These are phyloP conservation scores for Kodamaea suecica DNA, from an alignment of 1,139 yeast species.

Conservation along the genomic window DNA sequence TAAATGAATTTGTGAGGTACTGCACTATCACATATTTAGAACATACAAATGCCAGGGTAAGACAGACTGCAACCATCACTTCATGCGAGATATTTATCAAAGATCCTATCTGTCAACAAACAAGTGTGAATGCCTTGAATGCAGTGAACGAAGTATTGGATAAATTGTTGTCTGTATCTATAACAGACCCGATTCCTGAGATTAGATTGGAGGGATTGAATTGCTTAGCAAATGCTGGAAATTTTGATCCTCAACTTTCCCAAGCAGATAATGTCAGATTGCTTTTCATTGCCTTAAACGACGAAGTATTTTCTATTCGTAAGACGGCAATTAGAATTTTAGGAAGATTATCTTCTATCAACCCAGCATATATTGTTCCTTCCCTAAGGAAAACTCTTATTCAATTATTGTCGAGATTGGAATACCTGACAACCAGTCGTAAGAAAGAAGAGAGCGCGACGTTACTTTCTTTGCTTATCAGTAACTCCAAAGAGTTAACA, in stretches of 20 bases:
- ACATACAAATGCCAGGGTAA: conserved; percentile 72
- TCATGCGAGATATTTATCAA: conserved; percentile 75
- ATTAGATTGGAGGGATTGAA: conserved; percentile 76
- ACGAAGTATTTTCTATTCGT: conserved; percentile 81
- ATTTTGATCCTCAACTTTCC: conserved; percentile 86
- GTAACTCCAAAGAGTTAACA: conserved; percentile 75
- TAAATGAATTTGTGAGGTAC: conserved; percentile 83
- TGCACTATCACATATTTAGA: conserved; percentile 81
- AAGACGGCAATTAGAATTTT: conserved; percentile 75
- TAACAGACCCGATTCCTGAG: conserved; percentile 87
- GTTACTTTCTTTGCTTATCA: conserved; percentile 67
- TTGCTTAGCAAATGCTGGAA: conserved; percentile 58
- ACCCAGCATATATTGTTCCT: conserved; percentile 96
- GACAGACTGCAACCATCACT: conserved; percentile 82
- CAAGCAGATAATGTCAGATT: conserved; percentile 89
- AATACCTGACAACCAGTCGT: conserved; percentile 71
- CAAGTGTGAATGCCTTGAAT: conserved; percentile 77
- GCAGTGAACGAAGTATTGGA: conserved; percentile 86
- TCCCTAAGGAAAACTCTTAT: conserved; percentile 81
- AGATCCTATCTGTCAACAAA: conserved; percentile 83
- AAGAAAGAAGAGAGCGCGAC: conserved; percentile 87
- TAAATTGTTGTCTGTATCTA: conserved; percentile 74
- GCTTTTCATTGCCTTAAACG: conserved; percentile 85
- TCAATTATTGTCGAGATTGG: conserved; percentile 80
- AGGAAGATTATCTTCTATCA: conserved; percentile 79